Percentiles rank a stretch among this genome's conserved stretches.
Conservation (phyloP, 768 basidiomycete species). For the Phaeotremella skinneri region DNA sequence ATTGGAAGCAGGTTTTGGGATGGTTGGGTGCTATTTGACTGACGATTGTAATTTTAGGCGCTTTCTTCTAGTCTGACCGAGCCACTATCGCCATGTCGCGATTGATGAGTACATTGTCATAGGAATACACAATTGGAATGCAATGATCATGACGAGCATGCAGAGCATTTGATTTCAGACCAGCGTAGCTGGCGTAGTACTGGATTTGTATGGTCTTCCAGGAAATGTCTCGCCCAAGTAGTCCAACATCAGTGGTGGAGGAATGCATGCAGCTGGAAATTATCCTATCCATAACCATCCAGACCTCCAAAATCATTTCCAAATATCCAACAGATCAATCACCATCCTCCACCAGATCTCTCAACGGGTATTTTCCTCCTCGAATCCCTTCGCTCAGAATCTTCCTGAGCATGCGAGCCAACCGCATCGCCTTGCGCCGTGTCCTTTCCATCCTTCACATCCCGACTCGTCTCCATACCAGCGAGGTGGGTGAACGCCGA, state of each 20-base stretch:
- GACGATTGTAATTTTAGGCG: constrained; percentile 83
- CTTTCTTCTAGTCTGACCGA: constrained; percentile 14
- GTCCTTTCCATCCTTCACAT: constrained; percentile 49
- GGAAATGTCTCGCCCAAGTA: too few species aligned
- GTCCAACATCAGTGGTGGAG: too few species aligned
- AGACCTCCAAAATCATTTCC: too few species aligned
- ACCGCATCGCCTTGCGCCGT: constrained; percentile 58
- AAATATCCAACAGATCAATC: constrained; percentile 50
- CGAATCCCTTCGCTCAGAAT: constrained; percentile 44
- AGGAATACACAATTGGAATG: too few species aligned
- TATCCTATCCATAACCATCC: too few species aligned
- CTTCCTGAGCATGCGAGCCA: constrained; percentile 49
- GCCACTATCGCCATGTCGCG: too few species aligned
- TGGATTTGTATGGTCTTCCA: too few species aligned
- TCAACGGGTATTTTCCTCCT: constrained; percentile 59
- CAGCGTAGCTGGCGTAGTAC: too few species aligned
- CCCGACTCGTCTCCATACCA: constrained; percentile 34
- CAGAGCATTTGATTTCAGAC: too few species aligned
- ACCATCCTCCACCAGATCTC: constrained; percentile 58
- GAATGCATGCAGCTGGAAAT: too few species aligned
- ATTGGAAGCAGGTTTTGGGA: constrained; percentile 79
- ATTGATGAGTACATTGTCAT: too few species aligned
- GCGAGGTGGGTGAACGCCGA: constrained; percentile 51
- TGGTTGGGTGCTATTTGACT: constrained; percentile 71
- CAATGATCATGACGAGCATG: too few species aligned